Conservation (phyloP, 2,329 filamentous ascomycete genomes). For the Aspergillus ochraceus region DNA sequence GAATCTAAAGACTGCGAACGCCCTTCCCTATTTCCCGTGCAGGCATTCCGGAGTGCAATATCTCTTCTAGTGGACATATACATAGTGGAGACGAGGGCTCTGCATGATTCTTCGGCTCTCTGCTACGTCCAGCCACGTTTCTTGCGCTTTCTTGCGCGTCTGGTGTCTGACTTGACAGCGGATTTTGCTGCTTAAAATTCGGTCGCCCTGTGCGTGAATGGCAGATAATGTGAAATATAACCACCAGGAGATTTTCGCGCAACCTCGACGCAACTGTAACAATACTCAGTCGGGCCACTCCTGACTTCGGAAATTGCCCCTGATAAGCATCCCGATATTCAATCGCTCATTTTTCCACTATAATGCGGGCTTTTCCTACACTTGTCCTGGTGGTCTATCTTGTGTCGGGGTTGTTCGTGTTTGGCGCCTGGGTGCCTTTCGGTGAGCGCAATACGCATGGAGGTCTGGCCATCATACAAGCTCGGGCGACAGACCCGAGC, state of each 20-base stretch:
- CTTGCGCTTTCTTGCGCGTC: slow-evolving; percentile 4
- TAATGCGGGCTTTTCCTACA: slow-evolving; percentile 15
- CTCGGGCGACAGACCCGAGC: slow-evolving; percentile 11
- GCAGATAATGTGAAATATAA: not conserved
- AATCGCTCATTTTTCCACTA: not conserved
- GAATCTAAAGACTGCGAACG: slow-evolving; percentile 1
- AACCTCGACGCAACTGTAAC: not conserved
- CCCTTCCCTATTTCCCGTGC: slow-evolving; percentile 5
- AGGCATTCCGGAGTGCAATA: not conserved
- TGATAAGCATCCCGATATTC: not conserved
- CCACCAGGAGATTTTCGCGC: not conserved
- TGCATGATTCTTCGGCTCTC: slow-evolving; percentile 1
- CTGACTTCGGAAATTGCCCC: not conserved
- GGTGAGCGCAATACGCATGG: slow-evolving; percentile 7
- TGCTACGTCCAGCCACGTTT: slow-evolving; percentile 16
- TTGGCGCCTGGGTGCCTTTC: slow-evolving; percentile 14
- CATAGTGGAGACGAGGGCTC: slow-evolving; percentile 12
- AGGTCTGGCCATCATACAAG: slow-evolving; percentile 3
- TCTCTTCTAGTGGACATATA: slow-evolving; percentile 8
- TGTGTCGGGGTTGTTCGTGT: slow-evolving; percentile 12
- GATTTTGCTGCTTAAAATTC: slow-evolving; percentile 1
- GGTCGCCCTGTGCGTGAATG: not conserved
- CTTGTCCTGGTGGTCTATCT: slow-evolving; percentile 15
- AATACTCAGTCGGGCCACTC: not conserved
- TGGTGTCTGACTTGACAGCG: not conserved